Evolutionary conservation across 108 stramenopile species (phyloP).

Genomic region (Aurantiochytrium sp.): DNA sequence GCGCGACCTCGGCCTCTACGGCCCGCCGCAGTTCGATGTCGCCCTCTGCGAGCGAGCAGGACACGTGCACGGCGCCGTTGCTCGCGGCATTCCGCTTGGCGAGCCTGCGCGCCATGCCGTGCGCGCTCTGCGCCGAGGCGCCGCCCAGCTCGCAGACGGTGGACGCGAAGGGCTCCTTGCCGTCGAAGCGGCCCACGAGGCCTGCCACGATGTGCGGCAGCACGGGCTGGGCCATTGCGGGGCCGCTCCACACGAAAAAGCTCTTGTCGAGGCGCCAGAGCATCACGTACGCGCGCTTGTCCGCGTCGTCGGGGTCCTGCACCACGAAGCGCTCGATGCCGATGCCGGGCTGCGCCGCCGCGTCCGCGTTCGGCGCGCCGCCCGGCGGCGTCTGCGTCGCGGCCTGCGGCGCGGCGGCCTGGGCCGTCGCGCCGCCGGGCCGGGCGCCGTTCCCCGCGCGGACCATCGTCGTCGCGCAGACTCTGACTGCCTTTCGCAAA

Average conservation of each 20-base stretch:
- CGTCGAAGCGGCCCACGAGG: neutral
- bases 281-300: neutral
- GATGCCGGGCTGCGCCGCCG: neutral
- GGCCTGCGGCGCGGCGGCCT: too few relatives aligned
- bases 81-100: neutral
- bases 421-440: too few relatives aligned
- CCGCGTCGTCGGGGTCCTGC: neutral
- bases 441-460: too few relatives aligned
- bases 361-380: neutral
- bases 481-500: too few relatives aligned
- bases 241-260: neutral
- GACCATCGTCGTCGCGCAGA: too few relatives aligned
- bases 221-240: neutral
- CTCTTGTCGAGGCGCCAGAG: neutral
- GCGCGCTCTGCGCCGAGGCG: neutral
- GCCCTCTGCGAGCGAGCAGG: neutral
- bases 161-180: neutral
- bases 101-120: neutral
- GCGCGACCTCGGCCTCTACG: neutral
- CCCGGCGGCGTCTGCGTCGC: neutral
- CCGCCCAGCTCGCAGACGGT: neutral
- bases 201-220: neutral
- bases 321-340: slow-evolving; percentile 1
- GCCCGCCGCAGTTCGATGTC: neutral
- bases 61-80: neutral